These are phyloP conservation scores for Blastocystis sp. DNA, from an alignment of 352 stramenopile genomes.

Conservation along the genomic window DNA sequence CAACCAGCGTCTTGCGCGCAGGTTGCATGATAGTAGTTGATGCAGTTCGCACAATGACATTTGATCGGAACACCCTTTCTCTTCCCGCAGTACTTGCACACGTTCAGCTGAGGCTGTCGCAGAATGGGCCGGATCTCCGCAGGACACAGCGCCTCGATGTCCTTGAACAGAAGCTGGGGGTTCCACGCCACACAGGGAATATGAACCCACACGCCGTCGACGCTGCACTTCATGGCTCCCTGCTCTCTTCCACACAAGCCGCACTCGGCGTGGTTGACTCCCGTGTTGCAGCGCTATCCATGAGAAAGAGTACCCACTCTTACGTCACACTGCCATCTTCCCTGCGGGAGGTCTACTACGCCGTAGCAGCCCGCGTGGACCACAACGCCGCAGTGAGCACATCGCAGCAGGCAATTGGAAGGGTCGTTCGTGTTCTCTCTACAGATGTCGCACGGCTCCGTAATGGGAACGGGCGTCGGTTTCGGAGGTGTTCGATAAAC, in stretches of 20 bases:
- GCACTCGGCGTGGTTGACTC: background rate
- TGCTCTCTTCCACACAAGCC: background rate
- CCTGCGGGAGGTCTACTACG: conserved; percentile 64
- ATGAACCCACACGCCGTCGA: conserved; percentile 22
- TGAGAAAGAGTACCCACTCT: background rate
- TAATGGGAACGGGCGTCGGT: background rate
- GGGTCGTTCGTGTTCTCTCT: conserved; percentile 68
- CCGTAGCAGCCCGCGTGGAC: conserved; percentile 77
- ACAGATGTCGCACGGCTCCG: conserved; percentile 66
- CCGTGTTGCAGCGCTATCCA: background rate
- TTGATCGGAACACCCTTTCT: background rate
- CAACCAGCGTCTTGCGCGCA: conserved; percentile 7
- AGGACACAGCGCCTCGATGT: conserved; percentile 10
- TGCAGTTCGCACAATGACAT: background rate
- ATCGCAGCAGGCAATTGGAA: conserved; percentile 74
- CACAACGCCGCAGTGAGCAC: conserved; percentile 68
- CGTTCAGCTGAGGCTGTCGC: background rate
- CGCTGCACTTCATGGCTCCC: conserved; percentile 21
- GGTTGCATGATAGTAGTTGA: conserved; percentile 14
- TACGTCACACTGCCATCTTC: conserved; percentile 71
- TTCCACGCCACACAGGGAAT: conserved; percentile 46
- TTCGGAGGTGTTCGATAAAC: background rate
- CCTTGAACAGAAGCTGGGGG: background rate
- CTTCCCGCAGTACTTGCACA: background rate
- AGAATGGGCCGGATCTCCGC: conserved; percentile 7